Base-by-base conservation (phyloP, 495 filamentous ascomycete species). In the Usnea hakonensis region DNA sequence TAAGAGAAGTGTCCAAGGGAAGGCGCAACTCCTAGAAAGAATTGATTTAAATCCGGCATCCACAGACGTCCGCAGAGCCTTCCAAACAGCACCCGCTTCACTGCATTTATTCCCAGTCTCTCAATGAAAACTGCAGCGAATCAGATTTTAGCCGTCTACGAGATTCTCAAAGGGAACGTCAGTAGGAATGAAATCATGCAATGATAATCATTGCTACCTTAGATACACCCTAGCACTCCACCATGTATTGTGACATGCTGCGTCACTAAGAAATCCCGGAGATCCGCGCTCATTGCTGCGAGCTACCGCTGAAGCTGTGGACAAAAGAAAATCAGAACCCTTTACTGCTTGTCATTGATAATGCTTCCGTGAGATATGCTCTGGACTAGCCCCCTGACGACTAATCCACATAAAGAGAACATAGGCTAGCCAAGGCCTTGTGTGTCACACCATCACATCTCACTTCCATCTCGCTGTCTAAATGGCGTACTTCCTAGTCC, bases 401-500 rank as follows among this genome's bases (percentile, higher is more conserved):
- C 14, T 41, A 30, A 40, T 61, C 40, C 48, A 50, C 30, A 40
- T 40, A 35, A 6, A 36, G 17, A 38, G 28, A 11, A 30, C 59
- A 30, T 61, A 32, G 44, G 50, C 59, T 40, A 55, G 59, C 38
- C 21, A 16, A 41, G 57, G 41, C 28, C 57, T 16, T 21, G 21
- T 41, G 21, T 43, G 33, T 14, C 55, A n/a, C 13, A 38, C 53
- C 52, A 19, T 23, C 37, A 19, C 30, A 36, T 44, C 17, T 19
- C 33, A 48, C 55, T 48, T 6, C 37, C 50, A 16, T 50, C 14
- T 23, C n/a, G 33, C 38, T 41, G 9, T 30, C 70, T 84, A 91
- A 73, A 96, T 93, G 69, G 94, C 95, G 76, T 97, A 97, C 82
- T 97, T 98, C 74, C 93, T 85, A 61, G 94, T 98, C 94, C 95